These are phyloP conservation scores for Tetraselmis striata DNA, from an alignment of 139 green algal species.

Conservation along the genomic window DNA sequence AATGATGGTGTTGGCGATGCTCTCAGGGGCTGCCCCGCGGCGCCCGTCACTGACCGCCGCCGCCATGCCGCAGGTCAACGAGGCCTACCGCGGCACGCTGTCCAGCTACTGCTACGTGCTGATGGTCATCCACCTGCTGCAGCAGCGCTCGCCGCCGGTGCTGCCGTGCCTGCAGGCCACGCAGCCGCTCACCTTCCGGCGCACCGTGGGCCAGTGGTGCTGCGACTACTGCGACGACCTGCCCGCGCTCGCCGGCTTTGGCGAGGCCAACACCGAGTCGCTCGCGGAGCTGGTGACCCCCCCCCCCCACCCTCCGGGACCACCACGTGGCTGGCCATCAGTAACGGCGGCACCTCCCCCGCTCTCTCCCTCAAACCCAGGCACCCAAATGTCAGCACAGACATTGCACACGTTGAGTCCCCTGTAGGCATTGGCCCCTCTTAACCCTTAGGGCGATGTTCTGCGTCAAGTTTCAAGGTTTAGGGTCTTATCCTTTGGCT, in stretches of 20 bases:
- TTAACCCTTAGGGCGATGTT: too few relatives aligned
- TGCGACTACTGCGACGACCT: conserved; percentile 70
- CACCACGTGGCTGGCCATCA: neutral
- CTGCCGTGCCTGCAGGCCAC: conserved; percentile 37
- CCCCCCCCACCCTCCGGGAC: neutral
- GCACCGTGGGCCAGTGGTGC: conserved; percentile 41
- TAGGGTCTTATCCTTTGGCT: too few relatives aligned
- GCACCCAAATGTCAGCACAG: neutral
- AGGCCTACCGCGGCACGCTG: conserved; percentile 84
- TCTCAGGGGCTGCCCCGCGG: too few relatives aligned
- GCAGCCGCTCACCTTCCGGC: conserved; percentile 1
- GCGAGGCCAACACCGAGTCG: conserved; percentile 65
- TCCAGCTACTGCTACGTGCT: conserved; percentile 88
- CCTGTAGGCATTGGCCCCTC: too few relatives aligned
- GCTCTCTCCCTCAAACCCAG: neutral
- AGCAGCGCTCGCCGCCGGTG: conserved; percentile 61
- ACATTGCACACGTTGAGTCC: too few relatives aligned
- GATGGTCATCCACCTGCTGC: conserved; percentile 83
- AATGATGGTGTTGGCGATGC: too few relatives aligned
- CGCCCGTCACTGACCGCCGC: too few relatives aligned
- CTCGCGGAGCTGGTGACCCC: conserved; percentile 58
- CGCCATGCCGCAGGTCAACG: conserved; percentile 58
- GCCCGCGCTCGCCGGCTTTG: conserved; percentile 52
- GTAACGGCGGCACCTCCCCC: neutral
- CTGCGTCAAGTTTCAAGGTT: too few relatives aligned